These are phyloP conservation scores for Mucor indicus DNA, from an alignment of 371 early-diverging fungal genomes.

Conservation along the genomic window DNA sequence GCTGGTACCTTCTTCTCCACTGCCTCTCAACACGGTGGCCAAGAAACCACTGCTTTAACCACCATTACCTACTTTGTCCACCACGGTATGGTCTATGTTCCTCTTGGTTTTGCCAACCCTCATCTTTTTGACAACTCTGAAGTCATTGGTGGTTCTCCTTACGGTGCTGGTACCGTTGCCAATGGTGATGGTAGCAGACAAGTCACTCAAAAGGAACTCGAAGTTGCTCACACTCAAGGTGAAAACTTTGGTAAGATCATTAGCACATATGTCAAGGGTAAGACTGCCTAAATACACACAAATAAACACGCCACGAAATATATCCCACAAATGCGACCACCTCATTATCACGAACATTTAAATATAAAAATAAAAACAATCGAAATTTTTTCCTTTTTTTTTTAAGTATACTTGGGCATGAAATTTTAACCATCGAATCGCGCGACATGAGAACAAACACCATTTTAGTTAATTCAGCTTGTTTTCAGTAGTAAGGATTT, in stretches of 20 bases:
- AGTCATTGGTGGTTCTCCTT: slow-evolving; percentile 69
- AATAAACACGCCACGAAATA: no score
- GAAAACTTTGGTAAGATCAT: slow-evolving; percentile 60
- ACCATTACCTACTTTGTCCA: slow-evolving; percentile 73
- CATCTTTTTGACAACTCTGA: slow-evolving; percentile 46
- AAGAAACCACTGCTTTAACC: slow-evolving; percentile 73
- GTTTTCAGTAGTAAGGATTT: slow-evolving; percentile 21
- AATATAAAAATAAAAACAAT: no score
- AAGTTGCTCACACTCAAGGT: slow-evolving; percentile 64
- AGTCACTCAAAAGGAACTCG: slow-evolving; percentile 61
- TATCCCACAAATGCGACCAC: no score
- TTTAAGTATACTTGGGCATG: no score
- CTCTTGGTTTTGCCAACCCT: slow-evolving; percentile 61
- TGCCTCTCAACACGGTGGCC: slow-evolving; percentile 73
- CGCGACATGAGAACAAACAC: no score
- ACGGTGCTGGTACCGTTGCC: slow-evolving; percentile 52
- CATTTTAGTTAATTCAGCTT: no score
- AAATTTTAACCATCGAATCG: no score
- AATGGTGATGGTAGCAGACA: slow-evolving; percentile 65
- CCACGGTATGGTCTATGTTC: slow-evolving; percentile 81
- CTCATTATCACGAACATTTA: no score
- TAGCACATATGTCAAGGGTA: slow-evolving; percentile 26
- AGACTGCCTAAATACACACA: slow-evolving; percentile 16
- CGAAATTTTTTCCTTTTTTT: no score
- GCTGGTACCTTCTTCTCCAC: slow-evolving; percentile 76